A percentile compares a stretch with the other conserved stretches of the same genome.
Conservation (phyloP, 345 rosid genomes). For the Toxicodendron radicans region DNA sequence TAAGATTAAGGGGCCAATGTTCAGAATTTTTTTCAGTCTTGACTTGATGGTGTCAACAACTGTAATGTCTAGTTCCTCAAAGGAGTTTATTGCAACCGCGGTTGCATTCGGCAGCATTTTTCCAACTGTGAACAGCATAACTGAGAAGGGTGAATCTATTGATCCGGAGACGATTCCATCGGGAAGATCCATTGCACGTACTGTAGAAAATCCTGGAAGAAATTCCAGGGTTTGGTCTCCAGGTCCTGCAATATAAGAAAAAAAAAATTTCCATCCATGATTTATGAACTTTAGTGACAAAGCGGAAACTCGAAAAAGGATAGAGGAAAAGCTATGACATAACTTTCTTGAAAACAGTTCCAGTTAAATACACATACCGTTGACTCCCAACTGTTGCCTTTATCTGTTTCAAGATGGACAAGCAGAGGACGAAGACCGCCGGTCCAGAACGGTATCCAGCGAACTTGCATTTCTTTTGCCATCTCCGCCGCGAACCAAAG, state of each 20-base stretch:
- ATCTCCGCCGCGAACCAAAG: slow-evolving; percentile 48
- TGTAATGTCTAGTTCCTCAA: slow-evolving; percentile 39
- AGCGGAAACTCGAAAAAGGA: no score
- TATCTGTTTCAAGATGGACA: slow-evolving; percentile 37
- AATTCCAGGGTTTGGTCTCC: slow-evolving; percentile 32
- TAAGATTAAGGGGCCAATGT: slow-evolving; percentile 43
- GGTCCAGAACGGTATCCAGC: slow-evolving; percentile 47
- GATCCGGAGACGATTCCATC: slow-evolving; percentile 22
- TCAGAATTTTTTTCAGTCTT: slow-evolving; percentile 32
- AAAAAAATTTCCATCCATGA: no score
- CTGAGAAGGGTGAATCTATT: slow-evolving; percentile 16
- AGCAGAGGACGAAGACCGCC: slow-evolving; percentile 45
- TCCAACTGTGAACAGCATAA: slow-evolving; percentile 43
- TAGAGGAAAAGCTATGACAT: no score
- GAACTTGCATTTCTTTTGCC: slow-evolving; percentile 40
- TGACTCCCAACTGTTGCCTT: slow-evolving; percentile 22
- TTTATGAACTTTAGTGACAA: no score
- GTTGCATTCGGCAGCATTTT: slow-evolving; percentile 38
- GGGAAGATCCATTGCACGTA: slow-evolving; percentile 37
- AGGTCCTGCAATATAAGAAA: slow-evolving; percentile 14
- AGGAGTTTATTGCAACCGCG: slow-evolving; percentile 38
- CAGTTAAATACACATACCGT: slow-evolving; percentile 16
- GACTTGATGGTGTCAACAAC: slow-evolving; percentile 28
- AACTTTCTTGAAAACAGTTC: no score
- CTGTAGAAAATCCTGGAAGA: slow-evolving; percentile 37